Percentiles rank a stretch among this genome's conserved stretches.
Conservation (phyloP, 2,329 filamentous ascomycete species). For the Calycina herbarum region DNA sequence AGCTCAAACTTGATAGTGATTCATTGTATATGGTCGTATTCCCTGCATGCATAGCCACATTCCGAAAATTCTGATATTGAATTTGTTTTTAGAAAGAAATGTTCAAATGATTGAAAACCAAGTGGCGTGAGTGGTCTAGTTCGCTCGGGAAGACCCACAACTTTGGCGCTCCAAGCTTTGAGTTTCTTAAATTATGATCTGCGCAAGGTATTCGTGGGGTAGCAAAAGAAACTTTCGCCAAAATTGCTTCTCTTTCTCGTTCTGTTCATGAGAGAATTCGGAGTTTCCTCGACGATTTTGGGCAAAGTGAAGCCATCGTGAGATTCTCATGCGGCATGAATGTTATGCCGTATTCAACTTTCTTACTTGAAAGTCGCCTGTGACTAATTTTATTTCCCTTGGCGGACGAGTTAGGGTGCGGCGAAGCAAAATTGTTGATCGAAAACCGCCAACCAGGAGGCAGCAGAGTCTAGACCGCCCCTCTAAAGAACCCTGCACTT, state of each 20-base stretch:
- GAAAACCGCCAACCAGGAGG: neutral
- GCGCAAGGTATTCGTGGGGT: neutral
- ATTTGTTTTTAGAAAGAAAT: neutral
- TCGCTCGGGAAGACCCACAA: neutral
- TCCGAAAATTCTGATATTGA: neutral
- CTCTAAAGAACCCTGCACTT: neutral
- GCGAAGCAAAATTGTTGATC: neutral
- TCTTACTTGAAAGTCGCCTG: neutral
- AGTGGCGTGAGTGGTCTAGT: neutral
- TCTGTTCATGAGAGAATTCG: neutral
- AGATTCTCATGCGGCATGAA: neutral
- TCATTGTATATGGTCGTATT: neutral
- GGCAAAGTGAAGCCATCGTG: slow-evolving; percentile 4
- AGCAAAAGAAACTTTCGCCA: neutral
- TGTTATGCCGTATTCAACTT: neutral
- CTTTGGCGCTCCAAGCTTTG: neutral
- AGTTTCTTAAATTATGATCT: neutral
- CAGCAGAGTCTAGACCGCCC: neutral
- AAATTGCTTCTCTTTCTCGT: neutral
- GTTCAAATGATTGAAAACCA: neutral
- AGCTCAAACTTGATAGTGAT: too few species aligned
- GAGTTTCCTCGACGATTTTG: neutral
- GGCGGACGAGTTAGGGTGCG: neutral
- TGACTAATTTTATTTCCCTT: neutral
- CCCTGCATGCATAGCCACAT: neutral